Evolutionary conservation across 1,139 yeast species (phyloP).

Genomic region (Debaryomycetaceae sp.): DNA sequence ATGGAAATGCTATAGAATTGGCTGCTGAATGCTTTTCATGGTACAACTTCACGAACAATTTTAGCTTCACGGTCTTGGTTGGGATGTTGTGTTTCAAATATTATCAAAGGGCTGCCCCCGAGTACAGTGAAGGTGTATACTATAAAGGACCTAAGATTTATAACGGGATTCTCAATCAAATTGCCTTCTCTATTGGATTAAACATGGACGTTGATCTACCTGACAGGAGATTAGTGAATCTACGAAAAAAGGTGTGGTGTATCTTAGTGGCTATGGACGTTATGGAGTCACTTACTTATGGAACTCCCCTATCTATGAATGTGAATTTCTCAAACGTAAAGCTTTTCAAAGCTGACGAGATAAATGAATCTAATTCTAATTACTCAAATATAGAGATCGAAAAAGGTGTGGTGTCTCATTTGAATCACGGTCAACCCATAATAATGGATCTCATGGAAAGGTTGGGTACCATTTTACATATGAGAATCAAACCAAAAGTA

Average conservation of each 20-base stretch:
- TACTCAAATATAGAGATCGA: conserved; percentile 16
- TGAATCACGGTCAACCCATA: conserved; percentile 21
- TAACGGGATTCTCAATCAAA: conserved; percentile 44
- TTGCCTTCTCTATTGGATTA: conserved; percentile 49
- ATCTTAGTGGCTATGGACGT: conserved; percentile 19
- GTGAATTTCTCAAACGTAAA: neutral
- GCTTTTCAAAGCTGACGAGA: conserved; percentile 2
- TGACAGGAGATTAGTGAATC: conserved; percentile 27
- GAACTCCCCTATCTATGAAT: conserved; percentile 4
- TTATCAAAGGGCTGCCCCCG: conserved; percentile 27
- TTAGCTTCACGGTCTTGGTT: conserved; percentile 47
- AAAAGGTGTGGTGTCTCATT: conserved; percentile 17
- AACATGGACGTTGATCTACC: conserved; percentile 49
- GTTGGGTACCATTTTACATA: conserved; percentile 21
- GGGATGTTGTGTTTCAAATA: conserved; percentile 31
- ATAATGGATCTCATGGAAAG: conserved; percentile 19
- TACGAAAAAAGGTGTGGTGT: conserved; percentile 49
- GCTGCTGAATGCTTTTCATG: conserved; percentile 35
- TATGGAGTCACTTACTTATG: conserved; percentile 12
- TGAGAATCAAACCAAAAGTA: conserved; percentile 17
- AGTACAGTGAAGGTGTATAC: conserved; percentile 15
- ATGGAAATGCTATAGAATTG: conserved; percentile 12
- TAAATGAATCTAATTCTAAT: neutral
- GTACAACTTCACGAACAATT: conserved; percentile 33
- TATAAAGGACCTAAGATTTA: conserved; percentile 33